Conservation (phyloP, 2,329 filamentous ascomycete species). For the Penicillium brevicompactum region DNA sequence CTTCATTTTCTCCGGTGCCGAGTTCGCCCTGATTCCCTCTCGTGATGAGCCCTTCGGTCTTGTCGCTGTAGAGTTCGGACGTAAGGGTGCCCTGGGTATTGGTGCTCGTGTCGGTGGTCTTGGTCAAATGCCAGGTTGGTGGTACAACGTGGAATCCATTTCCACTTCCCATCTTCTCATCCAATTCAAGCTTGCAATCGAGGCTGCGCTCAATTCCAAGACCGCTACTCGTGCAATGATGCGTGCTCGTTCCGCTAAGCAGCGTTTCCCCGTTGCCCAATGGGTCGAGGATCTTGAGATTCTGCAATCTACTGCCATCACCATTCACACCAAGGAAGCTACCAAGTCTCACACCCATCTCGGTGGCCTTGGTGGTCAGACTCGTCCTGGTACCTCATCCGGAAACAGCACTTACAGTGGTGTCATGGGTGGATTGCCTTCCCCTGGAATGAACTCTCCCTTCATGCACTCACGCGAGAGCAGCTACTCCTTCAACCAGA, state of each 20-base stretch:
- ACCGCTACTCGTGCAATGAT: conserved; percentile 60
- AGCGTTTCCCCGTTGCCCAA: conserved; percentile 68
- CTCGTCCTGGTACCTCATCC: conserved; percentile 43
- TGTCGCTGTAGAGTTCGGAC: conserved; percentile 68
- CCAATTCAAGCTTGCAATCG: conserved; percentile 66
- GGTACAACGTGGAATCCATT: conserved; percentile 69
- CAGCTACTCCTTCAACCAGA: conserved; percentile 32
- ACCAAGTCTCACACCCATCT: conserved; percentile 30
- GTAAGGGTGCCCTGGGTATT: conserved; percentile 68
- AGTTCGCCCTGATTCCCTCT: conserved; percentile 69
- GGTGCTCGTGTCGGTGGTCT: conserved; percentile 67
- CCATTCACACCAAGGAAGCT: conserved; percentile 53
- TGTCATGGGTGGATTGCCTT: conserved; percentile 22
- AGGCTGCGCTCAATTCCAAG: conserved; percentile 61
- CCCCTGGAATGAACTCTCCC: conserved; percentile 31
- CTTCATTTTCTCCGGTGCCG: conserved; percentile 68
- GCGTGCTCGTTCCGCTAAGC: conserved; percentile 65
- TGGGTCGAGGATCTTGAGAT: conserved; percentile 68
- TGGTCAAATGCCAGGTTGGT: conserved; percentile 71
- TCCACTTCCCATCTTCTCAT: conserved; percentile 64
- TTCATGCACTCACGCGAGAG: conserved; percentile 23
- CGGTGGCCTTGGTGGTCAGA: conserved; percentile 14
- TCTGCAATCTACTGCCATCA: conserved; percentile 62
- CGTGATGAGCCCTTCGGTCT: conserved; percentile 70
- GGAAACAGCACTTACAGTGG: conserved; percentile 44